Base-by-base conservation (phyloP, 2,329 filamentous ascomycete species). In the Fusarium goolgardi region DNA sequence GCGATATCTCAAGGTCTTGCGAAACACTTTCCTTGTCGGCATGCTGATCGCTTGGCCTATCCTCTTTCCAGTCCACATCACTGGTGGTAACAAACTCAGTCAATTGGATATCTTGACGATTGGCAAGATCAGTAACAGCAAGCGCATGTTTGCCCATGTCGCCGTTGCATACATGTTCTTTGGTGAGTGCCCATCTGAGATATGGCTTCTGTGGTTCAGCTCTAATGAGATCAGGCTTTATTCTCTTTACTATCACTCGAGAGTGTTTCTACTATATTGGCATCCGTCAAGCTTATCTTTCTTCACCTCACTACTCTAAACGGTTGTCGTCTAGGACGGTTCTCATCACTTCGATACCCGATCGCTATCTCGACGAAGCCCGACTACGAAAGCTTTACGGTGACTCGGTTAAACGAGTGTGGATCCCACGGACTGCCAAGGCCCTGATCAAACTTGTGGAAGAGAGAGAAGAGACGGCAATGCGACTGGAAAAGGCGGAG, bases 231-330 rank as follows among this genome's bases (percentile, higher is more conserved):
- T 2, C 91, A 78, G 88, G 87, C 45, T 98, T 98, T 76, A 85
- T 98, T 69, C 90, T 98, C 78, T 96, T 92, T 80, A 90, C 93
- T 75, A 88, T 98, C 66, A 91, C 94, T 57, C 88, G 95, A 59
- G 95, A 98, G 79, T 90, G 88, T 76, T 91, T 98, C 72, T 97
- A 90, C 85, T 97, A 93, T 79, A 91, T 97, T 82, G 97, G 96
- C 75, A 81, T 98, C 52, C 91, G 94, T 67, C 95, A 98, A 80
- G 95, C 95, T 0, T 97, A 96, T 80, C 87, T 96, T 40, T 86
- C 96, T 56, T 94, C 93, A 13, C 93, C 94, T 13, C 84, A 92
- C 47, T 96, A 96, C 77, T 87, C 93, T 54, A 91, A 90, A 74
- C 91, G 94, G 59, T 89, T 97, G 45, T 97, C 95, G 3, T 95